phyloP scores from a whole-genome alignment of 176 grass and related monocot genomes.

The Triticum monococcum region DNA sequence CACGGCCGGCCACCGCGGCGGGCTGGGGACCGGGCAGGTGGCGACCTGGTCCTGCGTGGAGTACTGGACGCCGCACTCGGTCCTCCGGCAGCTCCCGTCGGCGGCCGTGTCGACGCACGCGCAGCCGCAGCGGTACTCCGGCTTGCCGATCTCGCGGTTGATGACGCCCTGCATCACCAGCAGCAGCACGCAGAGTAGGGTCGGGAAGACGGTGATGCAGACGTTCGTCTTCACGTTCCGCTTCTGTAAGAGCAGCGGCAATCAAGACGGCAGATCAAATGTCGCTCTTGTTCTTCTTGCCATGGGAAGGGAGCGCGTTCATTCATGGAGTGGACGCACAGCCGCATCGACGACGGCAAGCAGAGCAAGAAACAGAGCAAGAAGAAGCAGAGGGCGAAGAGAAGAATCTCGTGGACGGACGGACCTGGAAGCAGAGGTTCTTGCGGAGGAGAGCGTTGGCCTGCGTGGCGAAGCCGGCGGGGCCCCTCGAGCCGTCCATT shows the following conservation, averaged over 20 bases:
- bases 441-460: constrained; percentile 97
- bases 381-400: not conserved
- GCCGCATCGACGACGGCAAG: not conserved
- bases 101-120: constrained; percentile 34
- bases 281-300: not conserved
- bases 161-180: constrained; percentile 49
- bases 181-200: constrained; percentile 59
- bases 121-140: constrained; percentile 69
- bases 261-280: not conserved
- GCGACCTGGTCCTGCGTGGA: constrained; percentile 69
- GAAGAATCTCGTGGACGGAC: no score
- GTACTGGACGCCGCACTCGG: constrained; percentile 65
- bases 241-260: constrained; percentile 40
- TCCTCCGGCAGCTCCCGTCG: constrained; percentile 46
- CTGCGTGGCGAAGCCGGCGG: constrained; percentile 70
- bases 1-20: constrained; percentile 58
- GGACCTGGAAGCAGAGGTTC: constrained; percentile 96
- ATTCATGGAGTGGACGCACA: not conserved
- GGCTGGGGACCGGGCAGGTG: constrained; percentile 61
- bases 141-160: constrained; percentile 58
- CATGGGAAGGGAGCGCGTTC: not conserved
- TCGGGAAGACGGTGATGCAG: constrained; percentile 64
- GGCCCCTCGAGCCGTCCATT: constrained; percentile 32
- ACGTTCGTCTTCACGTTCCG: constrained; percentile 83
- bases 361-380: not conserved